phyloP scores from a whole-genome alignment of 2,329 filamentous ascomycete species.

The Fusarium goolgardi region DNA sequence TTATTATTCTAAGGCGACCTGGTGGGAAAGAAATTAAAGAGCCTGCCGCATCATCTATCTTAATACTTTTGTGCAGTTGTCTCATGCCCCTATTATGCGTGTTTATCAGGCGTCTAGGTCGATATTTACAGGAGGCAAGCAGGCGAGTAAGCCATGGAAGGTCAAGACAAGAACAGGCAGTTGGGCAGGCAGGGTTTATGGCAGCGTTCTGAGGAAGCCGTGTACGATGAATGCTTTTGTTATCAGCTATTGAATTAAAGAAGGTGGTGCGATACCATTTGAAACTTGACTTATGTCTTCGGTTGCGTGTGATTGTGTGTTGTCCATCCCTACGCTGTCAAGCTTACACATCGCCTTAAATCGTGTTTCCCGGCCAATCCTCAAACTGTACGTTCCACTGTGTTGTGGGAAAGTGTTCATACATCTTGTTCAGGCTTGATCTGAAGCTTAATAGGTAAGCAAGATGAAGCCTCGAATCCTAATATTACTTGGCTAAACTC shows the following conservation, averaged over 20 bases:
- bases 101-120: constrained; percentile 48
- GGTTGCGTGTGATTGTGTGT: not conserved
- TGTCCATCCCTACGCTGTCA: not conserved
- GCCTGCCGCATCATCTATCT: constrained; percentile 42
- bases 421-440: not conserved
- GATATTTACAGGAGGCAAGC: constrained; percentile 45
- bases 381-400: not conserved
- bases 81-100: constrained; percentile 48
- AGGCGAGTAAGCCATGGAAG: constrained; percentile 40
- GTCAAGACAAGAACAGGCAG: constrained; percentile 41
- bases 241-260: constrained; percentile 37
- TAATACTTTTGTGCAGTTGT: constrained; percentile 46
- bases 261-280: constrained; percentile 34
- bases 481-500: not conserved
- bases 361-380: not conserved
- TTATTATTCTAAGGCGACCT: constrained; percentile 41
- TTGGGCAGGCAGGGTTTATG: constrained; percentile 39
- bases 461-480: not conserved
- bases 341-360: not conserved
- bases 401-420: not conserved
- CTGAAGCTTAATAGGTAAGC: not conserved
- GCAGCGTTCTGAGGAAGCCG: constrained; percentile 39
- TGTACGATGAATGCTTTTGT: constrained; percentile 28
- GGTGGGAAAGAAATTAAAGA: constrained; percentile 31
- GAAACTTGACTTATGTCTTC: constrained; percentile 2